phyloP scores from a whole-genome alignment of 2,329 filamentous ascomycete species.

The Camptophora hylomeconis region DNA sequence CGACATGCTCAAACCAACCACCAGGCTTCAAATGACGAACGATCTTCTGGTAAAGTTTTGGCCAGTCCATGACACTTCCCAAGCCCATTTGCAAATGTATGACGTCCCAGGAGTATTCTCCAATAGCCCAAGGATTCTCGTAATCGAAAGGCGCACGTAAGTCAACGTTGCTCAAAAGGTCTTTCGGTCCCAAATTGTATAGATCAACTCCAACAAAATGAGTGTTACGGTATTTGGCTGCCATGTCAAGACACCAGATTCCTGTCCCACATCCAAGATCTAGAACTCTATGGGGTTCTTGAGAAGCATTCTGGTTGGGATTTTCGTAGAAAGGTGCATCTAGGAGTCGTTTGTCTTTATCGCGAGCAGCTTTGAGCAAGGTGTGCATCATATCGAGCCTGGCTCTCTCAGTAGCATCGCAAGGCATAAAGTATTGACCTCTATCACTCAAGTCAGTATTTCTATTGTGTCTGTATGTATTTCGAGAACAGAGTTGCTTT shows the following conservation, averaged over 20 bases:
- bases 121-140: conserved; percentile 59
- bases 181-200: conserved; percentile 45
- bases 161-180: conserved; percentile 56
- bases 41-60: conserved; percentile 56
- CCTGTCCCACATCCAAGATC: conserved; percentile 75
- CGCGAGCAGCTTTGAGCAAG: conserved; percentile 53
- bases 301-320: conserved; percentile 6
- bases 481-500: too few species aligned
- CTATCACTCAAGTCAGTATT: too few species aligned
- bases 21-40: conserved; percentile 64
- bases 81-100: conserved; percentile 70
- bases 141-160: conserved; percentile 62
- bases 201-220: conserved; percentile 51
- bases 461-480: too few species aligned
- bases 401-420: conserved; percentile 65
- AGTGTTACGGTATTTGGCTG: conserved; percentile 49
- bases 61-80: conserved; percentile 68
- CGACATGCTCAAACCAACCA: conserved; percentile 74
- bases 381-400: conserved; percentile 74
- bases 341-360: conserved; percentile 26
- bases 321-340: conserved; percentile 24
- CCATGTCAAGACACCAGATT: conserved; percentile 83
- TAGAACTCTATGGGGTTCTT: conserved; percentile 33
- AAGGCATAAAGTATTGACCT: conserved; percentile 65
- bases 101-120: conserved; percentile 61